phyloP scores from a whole-genome alignment of 1,284 basidiomycete species.

The Melampsora americana region DNA sequence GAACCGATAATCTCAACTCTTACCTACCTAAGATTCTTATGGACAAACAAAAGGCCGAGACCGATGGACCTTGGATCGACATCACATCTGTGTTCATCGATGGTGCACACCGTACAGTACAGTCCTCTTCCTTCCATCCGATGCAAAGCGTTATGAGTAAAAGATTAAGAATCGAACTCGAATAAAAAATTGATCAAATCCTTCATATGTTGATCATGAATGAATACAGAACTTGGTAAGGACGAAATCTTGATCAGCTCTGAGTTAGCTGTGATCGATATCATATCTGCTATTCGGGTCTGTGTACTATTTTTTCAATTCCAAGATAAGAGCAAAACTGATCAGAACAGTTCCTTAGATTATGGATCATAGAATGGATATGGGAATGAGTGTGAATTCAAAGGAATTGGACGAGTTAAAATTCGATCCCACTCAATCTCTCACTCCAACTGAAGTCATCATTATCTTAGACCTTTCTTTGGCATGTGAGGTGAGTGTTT shows the following conservation, averaged over 20 bases:
- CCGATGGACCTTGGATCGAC: conserved; percentile 9
- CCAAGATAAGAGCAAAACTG: background rate
- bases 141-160: too few species aligned
- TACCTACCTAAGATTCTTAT: too few species aligned
- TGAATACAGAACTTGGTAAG: conserved; percentile 2
- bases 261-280: conserved; percentile 12
- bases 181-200: too few species aligned
- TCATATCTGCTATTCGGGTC: conserved; percentile 40
- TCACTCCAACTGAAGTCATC: conserved; percentile 72
- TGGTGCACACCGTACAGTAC: conserved; percentile 39
- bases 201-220: too few species aligned
- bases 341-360: conserved; percentile 61
- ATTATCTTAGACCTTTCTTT: conserved; percentile 80
- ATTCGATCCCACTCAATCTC: conserved; percentile 66
- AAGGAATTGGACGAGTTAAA: conserved; percentile 49
- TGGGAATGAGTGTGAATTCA: conserved; percentile 62
- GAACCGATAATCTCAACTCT: too few species aligned
- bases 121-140: conserved; percentile 32
- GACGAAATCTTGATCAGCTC: conserved; percentile 17
- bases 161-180: too few species aligned
- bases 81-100: conserved; percentile 17
- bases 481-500: conserved; percentile 68
- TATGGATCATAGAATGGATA: conserved; percentile 83
- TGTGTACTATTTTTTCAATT: background rate
- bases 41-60: too few species aligned